These are phyloP conservation scores for Xylariaceae sp. DNA, from an alignment of 2,329 filamentous ascomycete genomes.

Conservation along the genomic window DNA sequence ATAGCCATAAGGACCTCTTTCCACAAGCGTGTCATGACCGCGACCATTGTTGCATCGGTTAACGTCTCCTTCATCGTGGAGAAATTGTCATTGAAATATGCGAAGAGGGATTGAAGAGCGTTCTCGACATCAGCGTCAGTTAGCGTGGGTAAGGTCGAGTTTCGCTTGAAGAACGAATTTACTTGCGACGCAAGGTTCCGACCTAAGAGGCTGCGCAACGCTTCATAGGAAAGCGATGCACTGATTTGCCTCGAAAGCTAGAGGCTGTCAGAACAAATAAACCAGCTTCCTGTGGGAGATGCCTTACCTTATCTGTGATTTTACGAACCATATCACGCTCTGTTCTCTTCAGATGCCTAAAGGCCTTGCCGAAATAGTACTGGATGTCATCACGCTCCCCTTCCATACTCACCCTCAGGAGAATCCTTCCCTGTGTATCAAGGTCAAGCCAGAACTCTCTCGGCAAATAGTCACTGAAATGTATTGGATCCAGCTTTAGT, in stretches of 20 bases:
- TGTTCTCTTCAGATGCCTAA: constrained; percentile 91
- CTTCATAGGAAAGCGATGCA: constrained; percentile 81
- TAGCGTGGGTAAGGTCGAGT: constrained; percentile 60
- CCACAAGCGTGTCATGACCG: constrained; percentile 97
- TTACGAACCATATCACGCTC: constrained; percentile 98
- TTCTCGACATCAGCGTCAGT: constrained; percentile 78
- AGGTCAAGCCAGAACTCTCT: constrained; percentile 97
- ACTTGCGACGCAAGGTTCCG: constrained; percentile 66
- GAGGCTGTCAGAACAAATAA: constrained; percentile 22
- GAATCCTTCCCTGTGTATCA: constrained; percentile 88
- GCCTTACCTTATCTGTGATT: constrained; percentile 90
- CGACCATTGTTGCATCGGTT: constrained; percentile 94
- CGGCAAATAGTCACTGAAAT: constrained; percentile 95
- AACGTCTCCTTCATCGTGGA: constrained; percentile 98
- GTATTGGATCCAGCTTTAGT: constrained; percentile 94
- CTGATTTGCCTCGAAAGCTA: constrained; percentile 93
- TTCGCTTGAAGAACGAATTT: constrained; percentile 53
- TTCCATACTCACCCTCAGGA: constrained; percentile 97
- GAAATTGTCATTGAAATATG: constrained; percentile 98
- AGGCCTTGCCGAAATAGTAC: constrained; percentile 97
- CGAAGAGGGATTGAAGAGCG: constrained; percentile 82
- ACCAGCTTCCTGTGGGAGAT: background rate
- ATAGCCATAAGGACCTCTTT: constrained; percentile 95
- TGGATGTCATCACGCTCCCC: constrained; percentile 97
- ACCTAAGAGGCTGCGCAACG: constrained; percentile 75